Conservation (phyloP, 2,329 filamentous ascomycete genomes). For the Verticillium zaregamsianum region DNA sequence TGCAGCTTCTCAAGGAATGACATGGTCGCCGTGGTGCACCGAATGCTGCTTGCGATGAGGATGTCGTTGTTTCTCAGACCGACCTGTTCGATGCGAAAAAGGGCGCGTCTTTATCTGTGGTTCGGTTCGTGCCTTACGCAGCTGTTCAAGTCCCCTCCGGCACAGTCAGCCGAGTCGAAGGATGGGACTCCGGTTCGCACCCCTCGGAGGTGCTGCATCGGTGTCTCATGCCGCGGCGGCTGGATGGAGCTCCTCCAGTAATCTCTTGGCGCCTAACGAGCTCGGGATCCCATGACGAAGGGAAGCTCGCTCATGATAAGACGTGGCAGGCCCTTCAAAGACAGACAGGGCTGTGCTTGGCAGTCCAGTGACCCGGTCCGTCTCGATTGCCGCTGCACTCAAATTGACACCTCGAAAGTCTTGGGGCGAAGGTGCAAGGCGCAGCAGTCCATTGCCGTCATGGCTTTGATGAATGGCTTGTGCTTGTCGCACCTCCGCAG, state of each 20-base stretch:
- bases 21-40: constrained; percentile 5
- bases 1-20: constrained; percentile 9
- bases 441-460: not conserved
- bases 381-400: not conserved
- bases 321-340: not conserved
- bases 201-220: not conserved
- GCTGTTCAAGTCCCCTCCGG: not conserved
- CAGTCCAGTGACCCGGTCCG: not conserved
- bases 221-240: not conserved
- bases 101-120: not conserved
- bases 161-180: not conserved
- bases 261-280: not conserved
- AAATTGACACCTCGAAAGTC: not conserved
- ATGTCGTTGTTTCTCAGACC: not conserved
- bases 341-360: not conserved
- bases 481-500: not conserved
- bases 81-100: not conserved
- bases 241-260: not conserved
- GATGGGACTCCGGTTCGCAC: not conserved
- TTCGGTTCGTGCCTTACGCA: not conserved
- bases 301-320: not conserved
- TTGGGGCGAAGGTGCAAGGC: not conserved
- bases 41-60: not conserved
- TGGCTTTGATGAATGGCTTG: not conserved
- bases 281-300: not conserved